A percentile compares a stretch with the other conserved stretches of the same genome.
These are phyloP conservation scores for Metschnikowia sp. DNA, from an alignment of 805 yeast genomes.

Conservation along the genomic window DNA sequence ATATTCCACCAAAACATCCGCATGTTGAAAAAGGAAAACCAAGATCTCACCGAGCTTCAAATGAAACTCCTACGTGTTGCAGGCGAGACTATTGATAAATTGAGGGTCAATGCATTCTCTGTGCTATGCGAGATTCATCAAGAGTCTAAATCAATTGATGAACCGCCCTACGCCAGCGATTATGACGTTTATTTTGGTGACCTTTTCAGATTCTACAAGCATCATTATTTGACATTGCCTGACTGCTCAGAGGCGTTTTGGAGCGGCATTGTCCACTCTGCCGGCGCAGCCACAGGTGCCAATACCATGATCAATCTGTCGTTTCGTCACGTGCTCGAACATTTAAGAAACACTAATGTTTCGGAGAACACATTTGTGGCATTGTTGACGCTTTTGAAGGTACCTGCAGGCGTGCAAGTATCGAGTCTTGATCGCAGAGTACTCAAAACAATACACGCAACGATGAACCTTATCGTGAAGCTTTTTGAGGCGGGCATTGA, in stretches of 20 bases:
- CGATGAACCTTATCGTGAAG: conserved; percentile 31
- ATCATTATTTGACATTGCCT: neutral
- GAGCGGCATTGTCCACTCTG: conserved; percentile 52
- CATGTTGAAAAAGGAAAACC: conserved; percentile 24
- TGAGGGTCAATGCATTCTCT: conserved; percentile 42
- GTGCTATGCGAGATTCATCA: conserved; percentile 29
- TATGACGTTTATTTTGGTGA: conserved; percentile 19
- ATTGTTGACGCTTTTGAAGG: conserved; percentile 19
- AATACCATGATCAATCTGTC: conserved; percentile 43
- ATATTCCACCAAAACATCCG: too few species aligned
- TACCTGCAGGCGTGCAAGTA: conserved; percentile 12
- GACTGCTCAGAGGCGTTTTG: conserved; percentile 36
- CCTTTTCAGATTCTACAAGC: conserved; percentile 21
- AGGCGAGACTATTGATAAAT: conserved; percentile 59
- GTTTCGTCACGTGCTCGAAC: conserved; percentile 25
- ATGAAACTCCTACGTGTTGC: conserved; percentile 49
- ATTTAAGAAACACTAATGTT: neutral
- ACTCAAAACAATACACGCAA: conserved; percentile 22
- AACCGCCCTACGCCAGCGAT: neutral
- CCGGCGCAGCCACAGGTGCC: conserved; percentile 55
- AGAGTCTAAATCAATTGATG: neutral
- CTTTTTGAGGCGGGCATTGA: conserved; percentile 37
- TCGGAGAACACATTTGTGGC: conserved; percentile 5
- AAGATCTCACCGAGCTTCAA: conserved; percentile 17
- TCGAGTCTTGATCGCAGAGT: conserved; percentile 14